Percentiles rank a stretch among this genome's conserved stretches.
These are phyloP conservation scores for Neostapfia colusana DNA, from an alignment of 176 grass and related monocot species.

Conservation along the genomic window DNA sequence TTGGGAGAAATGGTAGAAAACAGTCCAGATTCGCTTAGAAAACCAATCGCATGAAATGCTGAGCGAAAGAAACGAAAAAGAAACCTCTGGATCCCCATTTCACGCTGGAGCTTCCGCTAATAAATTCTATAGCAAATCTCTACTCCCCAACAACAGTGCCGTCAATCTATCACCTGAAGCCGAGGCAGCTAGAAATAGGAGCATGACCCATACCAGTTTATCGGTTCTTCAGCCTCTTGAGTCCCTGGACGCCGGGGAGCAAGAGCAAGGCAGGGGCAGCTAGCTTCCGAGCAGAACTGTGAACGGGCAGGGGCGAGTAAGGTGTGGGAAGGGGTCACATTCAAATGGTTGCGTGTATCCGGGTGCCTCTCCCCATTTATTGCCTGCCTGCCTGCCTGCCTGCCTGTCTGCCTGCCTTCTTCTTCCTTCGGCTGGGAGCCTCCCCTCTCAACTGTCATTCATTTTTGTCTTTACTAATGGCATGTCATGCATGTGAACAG, in stretches of 20 bases:
- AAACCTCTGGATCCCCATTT: conserved; percentile 21
- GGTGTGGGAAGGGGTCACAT: conserved; percentile 27
- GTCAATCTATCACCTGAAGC: not conserved
- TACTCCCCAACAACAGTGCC: not conserved
- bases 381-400: not conserved
- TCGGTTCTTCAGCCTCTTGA: not conserved
- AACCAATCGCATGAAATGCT: not conserved
- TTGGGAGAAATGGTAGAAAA: not conserved
- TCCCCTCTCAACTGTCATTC: not conserved
- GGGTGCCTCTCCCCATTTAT: conserved; percentile 36
- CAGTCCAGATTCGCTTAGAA: conserved; percentile 11
- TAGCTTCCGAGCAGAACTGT: conserved; percentile 24
- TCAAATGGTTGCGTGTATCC: conserved; percentile 28
- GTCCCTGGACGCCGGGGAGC: not conserved
- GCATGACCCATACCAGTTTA: conserved; percentile 7
- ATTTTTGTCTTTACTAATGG: conserved; percentile 19
- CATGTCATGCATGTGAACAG: not conserved
- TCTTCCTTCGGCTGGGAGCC: not conserved
- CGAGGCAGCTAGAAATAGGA: conserved; percentile 1
- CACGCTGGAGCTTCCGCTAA: not conserved
- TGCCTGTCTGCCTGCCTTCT: not conserved
- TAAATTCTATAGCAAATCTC: conserved; percentile 10
- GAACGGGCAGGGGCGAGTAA: not conserved
- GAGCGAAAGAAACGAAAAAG: not conserved
- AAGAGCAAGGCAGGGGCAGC: conserved; percentile 5